These are phyloP conservation scores for Pelargonium cotyledonis DNA, from an alignment of 441 rosid genomes.

Conservation along the genomic window DNA sequence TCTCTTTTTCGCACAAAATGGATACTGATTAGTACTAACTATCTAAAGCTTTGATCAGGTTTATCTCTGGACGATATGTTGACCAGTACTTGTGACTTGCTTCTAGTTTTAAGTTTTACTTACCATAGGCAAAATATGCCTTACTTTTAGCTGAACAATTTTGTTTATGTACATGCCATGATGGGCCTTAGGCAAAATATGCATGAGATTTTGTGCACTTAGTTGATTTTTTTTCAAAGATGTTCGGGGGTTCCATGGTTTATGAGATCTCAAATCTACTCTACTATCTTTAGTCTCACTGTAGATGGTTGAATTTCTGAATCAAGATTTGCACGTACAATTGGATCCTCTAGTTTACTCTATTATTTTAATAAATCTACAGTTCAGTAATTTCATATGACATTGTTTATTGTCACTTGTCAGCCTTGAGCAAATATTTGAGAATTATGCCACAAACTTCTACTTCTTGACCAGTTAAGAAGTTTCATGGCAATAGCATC, in stretches of 20 bases:
- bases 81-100: not conserved
- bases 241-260: not conserved
- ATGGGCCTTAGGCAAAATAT: too few species aligned
- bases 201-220: too few species aligned
- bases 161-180: too few species aligned
- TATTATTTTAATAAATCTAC: not conserved
- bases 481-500: too few species aligned
- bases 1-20: not conserved
- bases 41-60: not conserved
- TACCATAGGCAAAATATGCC: not conserved
- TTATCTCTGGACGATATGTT: not conserved
- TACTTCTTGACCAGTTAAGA: too few species aligned
- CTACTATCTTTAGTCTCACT: not conserved
- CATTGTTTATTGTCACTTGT: too few species aligned
- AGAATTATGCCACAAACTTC: too few species aligned
- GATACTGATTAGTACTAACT: not conserved
- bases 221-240: not conserved
- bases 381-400: too few species aligned
- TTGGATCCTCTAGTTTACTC: not conserved
- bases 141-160: not conserved
- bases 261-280: not conserved
- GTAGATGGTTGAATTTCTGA: not conserved
- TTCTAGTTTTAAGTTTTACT: not conserved
- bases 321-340: not conserved
- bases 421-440: too few species aligned